Conservation (phyloP, 768 basidiomycete species). For the Cystobasidiopsis lactophilus region DNA sequence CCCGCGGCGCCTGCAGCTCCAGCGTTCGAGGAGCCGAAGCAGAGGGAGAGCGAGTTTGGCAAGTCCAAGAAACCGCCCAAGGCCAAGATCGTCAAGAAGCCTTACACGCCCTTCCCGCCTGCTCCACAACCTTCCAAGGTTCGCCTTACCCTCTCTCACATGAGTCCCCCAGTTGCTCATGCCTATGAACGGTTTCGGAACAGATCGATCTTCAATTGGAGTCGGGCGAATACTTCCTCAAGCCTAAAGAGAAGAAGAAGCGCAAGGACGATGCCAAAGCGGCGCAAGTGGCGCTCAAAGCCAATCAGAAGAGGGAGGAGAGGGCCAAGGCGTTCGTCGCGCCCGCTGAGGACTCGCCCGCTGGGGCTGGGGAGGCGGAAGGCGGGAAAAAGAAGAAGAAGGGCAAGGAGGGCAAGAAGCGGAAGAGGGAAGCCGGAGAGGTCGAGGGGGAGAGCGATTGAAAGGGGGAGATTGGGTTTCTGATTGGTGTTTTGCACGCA, state of each 20-base stretch:
- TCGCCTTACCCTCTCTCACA: slow-evolving; percentile 10
- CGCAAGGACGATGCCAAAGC: slow-evolving; percentile 47
- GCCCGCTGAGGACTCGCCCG: slow-evolving; percentile 52
- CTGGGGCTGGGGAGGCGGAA: slow-evolving; percentile 26
- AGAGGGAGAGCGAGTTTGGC: slow-evolving; percentile 34
- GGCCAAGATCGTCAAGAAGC: slow-evolving; percentile 67
- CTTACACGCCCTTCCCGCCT: slow-evolving; percentile 77
- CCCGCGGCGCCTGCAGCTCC: not conserved
- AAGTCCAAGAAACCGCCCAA: slow-evolving; percentile 95
- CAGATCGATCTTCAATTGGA: slow-evolving; percentile 84
- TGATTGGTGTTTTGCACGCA: too few species aligned
- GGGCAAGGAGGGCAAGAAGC: slow-evolving; percentile 31
- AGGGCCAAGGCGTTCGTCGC: slow-evolving; percentile 74
- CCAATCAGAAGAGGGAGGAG: slow-evolving; percentile 47
- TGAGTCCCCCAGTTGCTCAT: too few species aligned
- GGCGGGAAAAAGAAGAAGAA: slow-evolving; percentile 47
- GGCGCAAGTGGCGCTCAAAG: slow-evolving; percentile 56
- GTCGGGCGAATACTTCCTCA: slow-evolving; percentile 95
- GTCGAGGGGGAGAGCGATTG: slow-evolving; percentile 1
- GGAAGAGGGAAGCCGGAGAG: slow-evolving; percentile 6
- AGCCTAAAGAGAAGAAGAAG: slow-evolving; percentile 60
- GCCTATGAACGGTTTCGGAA: not conserved
- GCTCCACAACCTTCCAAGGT: slow-evolving; percentile 82
- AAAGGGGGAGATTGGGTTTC: too few species aligned
- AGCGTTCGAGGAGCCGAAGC: not conserved